Percentiles rank a stretch among this genome's conserved stretches.
These are phyloP conservation scores for Tephrocybe sp. DNA, from an alignment of 768 basidiomycete genomes.

Conservation along the genomic window DNA sequence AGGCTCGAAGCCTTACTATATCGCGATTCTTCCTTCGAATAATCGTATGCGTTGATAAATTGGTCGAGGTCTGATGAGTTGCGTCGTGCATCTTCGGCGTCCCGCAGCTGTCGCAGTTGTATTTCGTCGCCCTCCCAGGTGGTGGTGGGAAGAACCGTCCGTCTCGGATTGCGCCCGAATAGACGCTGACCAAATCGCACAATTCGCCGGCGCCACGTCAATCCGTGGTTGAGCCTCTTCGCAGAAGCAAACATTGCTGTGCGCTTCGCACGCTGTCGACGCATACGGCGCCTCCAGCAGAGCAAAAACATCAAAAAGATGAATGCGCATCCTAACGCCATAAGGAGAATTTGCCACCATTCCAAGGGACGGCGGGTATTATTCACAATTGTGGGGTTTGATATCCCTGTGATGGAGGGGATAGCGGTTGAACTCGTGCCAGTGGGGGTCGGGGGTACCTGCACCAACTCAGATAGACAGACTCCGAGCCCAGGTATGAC, in stretches of 20 bases:
- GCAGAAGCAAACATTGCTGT: constrained; percentile 64
- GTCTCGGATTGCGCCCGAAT: constrained; percentile 43
- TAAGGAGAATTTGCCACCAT: constrained; percentile 87
- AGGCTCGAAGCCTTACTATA: constrained; percentile 38
- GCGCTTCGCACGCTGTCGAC: constrained; percentile 62
- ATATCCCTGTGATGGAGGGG: constrained; percentile 56
- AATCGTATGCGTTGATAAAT: constrained; percentile 47
- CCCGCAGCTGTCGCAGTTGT: constrained; percentile 47
- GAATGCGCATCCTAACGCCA: constrained; percentile 78
- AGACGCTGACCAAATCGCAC: constrained; percentile 54
- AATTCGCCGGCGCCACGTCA: constrained; percentile 56
- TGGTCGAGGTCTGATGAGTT: constrained; percentile 51
- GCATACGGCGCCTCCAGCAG: constrained; percentile 68
- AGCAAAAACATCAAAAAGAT: constrained; percentile 66
- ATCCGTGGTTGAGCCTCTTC: constrained; percentile 48
- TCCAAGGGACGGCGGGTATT: constrained; percentile 38
- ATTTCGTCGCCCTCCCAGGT: constrained; percentile 41
- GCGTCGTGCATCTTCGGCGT: constrained; percentile 47
- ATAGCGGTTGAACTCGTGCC: constrained; percentile 47
- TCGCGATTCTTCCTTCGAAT: constrained; percentile 39
- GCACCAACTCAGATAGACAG: constrained; percentile 75
- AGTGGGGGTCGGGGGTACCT: constrained; percentile 44
- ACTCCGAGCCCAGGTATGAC: constrained; percentile 71
- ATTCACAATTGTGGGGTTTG: constrained; percentile 42
- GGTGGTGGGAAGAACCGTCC: constrained; percentile 18